These are phyloP conservation scores for Naegleria gruberi DNA, from an alignment of 208 protist genomes.

Conservation along the genomic window DNA sequence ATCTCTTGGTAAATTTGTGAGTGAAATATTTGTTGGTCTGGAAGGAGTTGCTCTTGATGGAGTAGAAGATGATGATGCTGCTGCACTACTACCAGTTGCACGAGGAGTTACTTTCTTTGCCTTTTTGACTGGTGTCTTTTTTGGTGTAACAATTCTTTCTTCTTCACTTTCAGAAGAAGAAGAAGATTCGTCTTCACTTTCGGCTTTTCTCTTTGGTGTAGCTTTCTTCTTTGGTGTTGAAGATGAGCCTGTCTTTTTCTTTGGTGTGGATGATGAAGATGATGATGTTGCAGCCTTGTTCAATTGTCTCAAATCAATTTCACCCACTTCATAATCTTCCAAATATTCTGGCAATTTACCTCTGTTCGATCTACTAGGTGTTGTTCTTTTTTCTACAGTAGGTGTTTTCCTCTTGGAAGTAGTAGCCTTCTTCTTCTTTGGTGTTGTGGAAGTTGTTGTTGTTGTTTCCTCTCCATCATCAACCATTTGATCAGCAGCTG, in stretches of 20 bases:
- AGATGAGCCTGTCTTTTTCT: background rate
- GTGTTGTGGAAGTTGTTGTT: too few species aligned
- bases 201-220: background rate
- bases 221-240: background rate
- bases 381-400: background rate
- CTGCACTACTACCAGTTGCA: background rate
- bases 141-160: background rate
- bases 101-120: background rate
- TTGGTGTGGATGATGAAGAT: background rate
- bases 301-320: background rate
- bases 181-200: background rate
- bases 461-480: too few species aligned
- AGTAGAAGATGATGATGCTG: background rate
- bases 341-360: background rate
- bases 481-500: too few species aligned
- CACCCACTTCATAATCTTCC: conserved; percentile 10
- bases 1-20: background rate
- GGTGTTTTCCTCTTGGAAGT: background rate
- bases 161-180: background rate
- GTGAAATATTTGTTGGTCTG: background rate
- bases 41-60: background rate
- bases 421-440: background rate
- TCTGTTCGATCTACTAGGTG: background rate
- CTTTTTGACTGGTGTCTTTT: background rate
- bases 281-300: background rate